Percentiles rank a stretch among this genome's conserved stretches.
phyloP scores from a whole-genome alignment of 768 basidiomycete species.

The Auricularia auricula-judae region DNA sequence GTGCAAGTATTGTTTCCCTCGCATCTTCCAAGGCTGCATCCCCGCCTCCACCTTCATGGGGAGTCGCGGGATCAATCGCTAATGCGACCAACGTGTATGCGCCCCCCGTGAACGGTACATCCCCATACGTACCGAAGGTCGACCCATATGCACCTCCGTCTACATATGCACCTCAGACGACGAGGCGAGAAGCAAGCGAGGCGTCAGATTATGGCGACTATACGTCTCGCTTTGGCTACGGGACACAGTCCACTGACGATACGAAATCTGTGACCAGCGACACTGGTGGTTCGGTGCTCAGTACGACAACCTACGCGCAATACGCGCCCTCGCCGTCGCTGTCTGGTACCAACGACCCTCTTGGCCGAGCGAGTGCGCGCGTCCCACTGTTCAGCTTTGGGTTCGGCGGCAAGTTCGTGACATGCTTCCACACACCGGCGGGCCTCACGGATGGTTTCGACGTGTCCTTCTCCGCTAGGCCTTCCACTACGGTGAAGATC shows the following conservation, averaged over 20 bases:
- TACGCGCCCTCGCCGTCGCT: conserved; percentile 83
- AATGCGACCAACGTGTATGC: neutral
- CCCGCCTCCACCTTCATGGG: neutral
- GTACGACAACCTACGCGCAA: conserved; percentile 31
- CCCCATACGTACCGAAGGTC: neutral
- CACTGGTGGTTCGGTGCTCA: conserved; percentile 3
- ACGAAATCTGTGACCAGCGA: neutral
- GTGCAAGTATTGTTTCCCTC: neutral
- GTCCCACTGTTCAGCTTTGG: conserved; percentile 84
- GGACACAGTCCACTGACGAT: neutral
- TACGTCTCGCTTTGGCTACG: neutral
- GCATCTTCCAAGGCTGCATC: neutral
- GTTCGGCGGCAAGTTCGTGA: conserved; percentile 83
- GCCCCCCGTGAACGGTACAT: neutral
- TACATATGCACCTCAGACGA: neutral
- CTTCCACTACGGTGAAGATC: conserved; percentile 58
- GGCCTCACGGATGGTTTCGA: conserved; percentile 65
- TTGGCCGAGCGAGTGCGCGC: conserved; percentile 59
- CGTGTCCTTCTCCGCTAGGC: conserved; percentile 61
- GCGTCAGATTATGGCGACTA: conserved; percentile 12
- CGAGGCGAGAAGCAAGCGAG: conserved; percentile 7
- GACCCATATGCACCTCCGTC: neutral
- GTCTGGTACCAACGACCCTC: conserved; percentile 70
- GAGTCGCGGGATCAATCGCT: neutral
- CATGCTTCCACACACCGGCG: conserved; percentile 71